Conservation (phyloP, 768 basidiomycete species). For the Mycena galericulata region DNA sequence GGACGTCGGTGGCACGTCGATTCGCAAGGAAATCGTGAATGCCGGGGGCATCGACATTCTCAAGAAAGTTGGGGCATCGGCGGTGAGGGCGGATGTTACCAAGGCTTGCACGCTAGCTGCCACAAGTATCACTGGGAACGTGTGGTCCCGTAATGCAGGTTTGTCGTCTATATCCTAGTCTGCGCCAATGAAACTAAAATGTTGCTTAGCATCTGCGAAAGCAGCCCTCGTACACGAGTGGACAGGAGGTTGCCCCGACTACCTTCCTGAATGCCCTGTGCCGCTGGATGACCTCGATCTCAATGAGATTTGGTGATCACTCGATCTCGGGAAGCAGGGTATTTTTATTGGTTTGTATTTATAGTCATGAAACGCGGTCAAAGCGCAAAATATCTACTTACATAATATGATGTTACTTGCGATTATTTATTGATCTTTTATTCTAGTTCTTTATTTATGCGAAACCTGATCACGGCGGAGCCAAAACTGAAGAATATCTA, state of each 20-base stretch:
- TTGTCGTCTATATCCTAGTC: not conserved
- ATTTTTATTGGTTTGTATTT: not conserved
- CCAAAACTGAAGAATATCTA: too few species aligned
- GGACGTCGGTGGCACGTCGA: conserved; percentile 42
- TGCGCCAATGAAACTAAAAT: not conserved
- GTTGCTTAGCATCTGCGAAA: conserved; percentile 25
- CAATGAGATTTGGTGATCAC: conserved; percentile 7
- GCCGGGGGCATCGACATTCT: conserved; percentile 43
- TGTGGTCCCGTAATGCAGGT: conserved; percentile 43
- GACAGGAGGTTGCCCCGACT: conserved; percentile 23
- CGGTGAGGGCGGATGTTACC: conserved; percentile 35
- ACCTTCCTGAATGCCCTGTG: conserved; percentile 25
- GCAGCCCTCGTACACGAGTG: conserved; percentile 34
- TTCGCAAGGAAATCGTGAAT: conserved; percentile 45
- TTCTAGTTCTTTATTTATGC: too few species aligned
- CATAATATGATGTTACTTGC: too few species aligned
- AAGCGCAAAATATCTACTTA: too few species aligned
- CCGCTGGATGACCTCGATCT: conserved; percentile 1
- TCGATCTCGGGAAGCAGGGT: not conserved
- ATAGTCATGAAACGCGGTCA: too few species aligned
- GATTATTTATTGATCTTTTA: too few species aligned
- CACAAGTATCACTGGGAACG: conserved; percentile 41
- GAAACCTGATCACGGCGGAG: too few species aligned
- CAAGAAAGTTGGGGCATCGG: conserved; percentile 30
- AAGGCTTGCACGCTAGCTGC: conserved; percentile 42